phyloP scores from a whole-genome alignment of 441 rosid genomes.

The Gossypium lobatum region DNA sequence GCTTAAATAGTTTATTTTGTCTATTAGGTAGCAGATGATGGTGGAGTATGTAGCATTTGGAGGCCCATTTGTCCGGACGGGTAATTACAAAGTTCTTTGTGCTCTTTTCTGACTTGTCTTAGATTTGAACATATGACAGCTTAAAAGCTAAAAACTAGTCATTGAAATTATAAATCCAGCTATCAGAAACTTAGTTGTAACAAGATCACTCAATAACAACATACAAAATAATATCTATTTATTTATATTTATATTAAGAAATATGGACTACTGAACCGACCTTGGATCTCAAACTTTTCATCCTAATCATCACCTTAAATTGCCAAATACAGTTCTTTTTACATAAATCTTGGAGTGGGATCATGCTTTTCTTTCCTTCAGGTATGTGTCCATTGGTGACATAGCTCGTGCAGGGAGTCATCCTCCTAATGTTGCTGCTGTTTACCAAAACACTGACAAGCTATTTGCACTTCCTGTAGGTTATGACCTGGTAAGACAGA shows the following conservation, averaged over 20 bases:
- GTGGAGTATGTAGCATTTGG: slow-evolving; percentile 80
- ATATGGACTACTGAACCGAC: not conserved
- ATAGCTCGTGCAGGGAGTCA: slow-evolving; percentile 81
- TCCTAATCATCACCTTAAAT: not conserved
- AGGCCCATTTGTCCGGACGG: slow-evolving; percentile 87
- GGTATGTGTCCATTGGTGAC: slow-evolving; percentile 85
- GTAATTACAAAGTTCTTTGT: slow-evolving; percentile 35
- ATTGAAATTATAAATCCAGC: not conserved
- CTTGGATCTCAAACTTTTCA: not conserved
- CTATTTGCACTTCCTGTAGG: slow-evolving; percentile 74
- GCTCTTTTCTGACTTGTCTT: not conserved
- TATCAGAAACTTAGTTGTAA: not conserved
- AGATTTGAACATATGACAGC: not conserved
- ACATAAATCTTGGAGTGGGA: not conserved
- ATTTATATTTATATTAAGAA: not conserved
- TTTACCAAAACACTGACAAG: slow-evolving; percentile 44
- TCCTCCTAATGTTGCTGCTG: slow-evolving; percentile 89
- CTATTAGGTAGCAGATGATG: slow-evolving; percentile 59
- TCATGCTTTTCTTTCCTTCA: slow-evolving; percentile 18
- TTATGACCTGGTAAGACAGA: slow-evolving; percentile 77
- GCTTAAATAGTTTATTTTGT: slow-evolving; percentile 6
- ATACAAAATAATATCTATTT: not conserved
- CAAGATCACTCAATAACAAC: not conserved
- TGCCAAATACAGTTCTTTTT: not conserved
- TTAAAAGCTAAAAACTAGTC: not conserved